These are phyloP conservation scores for Udeniomyces megalosporus DNA, from an alignment of 768 basidiomycete species.

Conservation along the genomic window DNA sequence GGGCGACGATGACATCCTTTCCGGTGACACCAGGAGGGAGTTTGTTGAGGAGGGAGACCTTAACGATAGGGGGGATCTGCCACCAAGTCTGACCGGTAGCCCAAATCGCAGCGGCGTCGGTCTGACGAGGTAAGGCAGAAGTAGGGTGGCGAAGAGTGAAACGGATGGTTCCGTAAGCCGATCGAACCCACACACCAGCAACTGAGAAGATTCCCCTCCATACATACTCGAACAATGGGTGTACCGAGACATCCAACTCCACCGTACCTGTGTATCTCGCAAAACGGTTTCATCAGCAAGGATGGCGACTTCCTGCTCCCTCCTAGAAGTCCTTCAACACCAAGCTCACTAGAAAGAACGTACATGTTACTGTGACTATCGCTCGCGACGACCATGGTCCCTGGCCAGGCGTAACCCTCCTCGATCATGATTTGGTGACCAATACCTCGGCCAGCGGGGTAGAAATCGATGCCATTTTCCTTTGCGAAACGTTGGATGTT, in stretches of 20 bases:
- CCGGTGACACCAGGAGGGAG: conserved; percentile 83
- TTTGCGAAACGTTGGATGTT: conserved; percentile 82
- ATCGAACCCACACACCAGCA: conserved; percentile 19
- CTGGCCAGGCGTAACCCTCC: conserved; percentile 94
- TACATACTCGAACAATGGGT: conserved; percentile 65
- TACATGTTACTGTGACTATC: conserved; percentile 97
- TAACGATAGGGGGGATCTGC: conserved; percentile 95
- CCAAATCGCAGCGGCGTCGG: conserved; percentile 89
- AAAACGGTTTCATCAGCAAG: too few relatives aligned
- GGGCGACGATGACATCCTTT: conserved; percentile 93
- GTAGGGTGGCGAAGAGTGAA: not conserved
- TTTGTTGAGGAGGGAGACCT: conserved; percentile 70
- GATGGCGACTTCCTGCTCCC: too few relatives aligned
- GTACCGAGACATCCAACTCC: conserved; percentile 95
- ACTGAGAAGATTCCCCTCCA: too few relatives aligned
- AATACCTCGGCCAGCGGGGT: conserved; percentile 91
- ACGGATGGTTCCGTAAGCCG: too few relatives aligned
- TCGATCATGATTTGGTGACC: conserved; percentile 96
- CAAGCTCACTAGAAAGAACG: not conserved
- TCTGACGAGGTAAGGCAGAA: not conserved
- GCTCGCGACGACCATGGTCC: conserved; percentile 86
- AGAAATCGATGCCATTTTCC: conserved; percentile 74
- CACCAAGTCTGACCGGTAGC: conserved; percentile 98
- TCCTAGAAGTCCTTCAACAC: too few relatives aligned
- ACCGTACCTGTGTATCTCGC: conserved; percentile 52